Conservation (phyloP, 768 basidiomycete genomes). For the Aureoboletus auriporus region DNA sequence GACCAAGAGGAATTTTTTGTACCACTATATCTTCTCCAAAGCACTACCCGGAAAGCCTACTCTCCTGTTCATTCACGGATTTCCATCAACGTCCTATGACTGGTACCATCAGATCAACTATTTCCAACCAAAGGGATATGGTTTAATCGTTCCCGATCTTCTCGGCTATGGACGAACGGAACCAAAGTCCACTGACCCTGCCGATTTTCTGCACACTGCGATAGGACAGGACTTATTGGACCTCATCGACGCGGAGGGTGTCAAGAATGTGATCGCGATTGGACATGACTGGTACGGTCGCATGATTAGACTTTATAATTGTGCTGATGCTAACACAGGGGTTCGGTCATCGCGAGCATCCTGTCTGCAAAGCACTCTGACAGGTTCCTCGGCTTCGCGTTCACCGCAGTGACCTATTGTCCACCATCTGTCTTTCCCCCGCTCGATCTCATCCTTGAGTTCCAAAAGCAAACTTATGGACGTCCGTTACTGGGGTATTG, state of each 20-base stretch:
- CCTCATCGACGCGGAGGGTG: constrained; percentile 35
- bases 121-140: constrained; percentile 38
- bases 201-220: constrained; percentile 24
- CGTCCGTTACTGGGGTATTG: constrained; percentile 42
- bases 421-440: constrained; percentile 26
- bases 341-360: constrained; percentile 30
- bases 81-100: constrained; percentile 39
- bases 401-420: constrained; percentile 33
- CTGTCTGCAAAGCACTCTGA: constrained; percentile 36
- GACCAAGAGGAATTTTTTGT: constrained; percentile 32
- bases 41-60: constrained; percentile 30
- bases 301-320: not conserved
- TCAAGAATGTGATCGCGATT: constrained; percentile 31
- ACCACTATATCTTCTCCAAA: constrained; percentile 33
- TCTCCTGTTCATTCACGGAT: constrained; percentile 43
- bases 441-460: constrained; percentile 22
- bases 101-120: constrained; percentile 40
- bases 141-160: constrained; percentile 44
- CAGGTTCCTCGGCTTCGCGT: constrained; percentile 39
- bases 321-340: constrained; percentile 29
- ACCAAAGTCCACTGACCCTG: constrained; percentile 34
- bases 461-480: constrained; percentile 27
- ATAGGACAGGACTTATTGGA: constrained; percentile 34
- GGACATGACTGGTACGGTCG: constrained; percentile 38
- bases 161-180: constrained; percentile 43